These are phyloP conservation scores for Teratosphaeria epicoccoides DNA, from an alignment of 2,329 filamentous ascomycete species.

Conservation along the genomic window DNA sequence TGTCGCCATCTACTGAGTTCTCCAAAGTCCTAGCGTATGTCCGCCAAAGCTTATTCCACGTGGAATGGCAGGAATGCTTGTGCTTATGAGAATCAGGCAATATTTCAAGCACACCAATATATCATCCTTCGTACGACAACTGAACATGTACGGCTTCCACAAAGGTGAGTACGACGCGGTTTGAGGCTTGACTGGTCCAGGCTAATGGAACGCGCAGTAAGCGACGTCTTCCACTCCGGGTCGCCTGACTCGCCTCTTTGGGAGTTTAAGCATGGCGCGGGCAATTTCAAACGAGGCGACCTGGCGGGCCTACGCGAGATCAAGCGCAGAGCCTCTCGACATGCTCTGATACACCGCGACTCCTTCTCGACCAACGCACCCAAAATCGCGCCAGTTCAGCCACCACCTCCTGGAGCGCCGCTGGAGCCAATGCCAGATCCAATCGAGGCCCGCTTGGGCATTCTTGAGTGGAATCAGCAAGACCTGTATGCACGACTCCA, in stretches of 20 bases:
- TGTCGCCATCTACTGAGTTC: slow-evolving; percentile 95
- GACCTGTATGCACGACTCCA: slow-evolving; percentile 67
- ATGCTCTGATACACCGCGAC: slow-evolving; percentile 86
- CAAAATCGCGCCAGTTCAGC: slow-evolving; percentile 65
- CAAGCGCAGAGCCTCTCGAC: slow-evolving; percentile 84
- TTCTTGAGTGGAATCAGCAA: slow-evolving; percentile 71
- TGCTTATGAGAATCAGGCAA: slow-evolving; percentile 49
- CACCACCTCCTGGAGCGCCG: slow-evolving; percentile 54
- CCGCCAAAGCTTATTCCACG: slow-evolving; percentile 16
- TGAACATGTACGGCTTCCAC: slow-evolving; percentile 99
- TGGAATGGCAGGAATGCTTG: slow-evolving; percentile 9
- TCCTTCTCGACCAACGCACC: slow-evolving; percentile 58
- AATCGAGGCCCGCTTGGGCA: slow-evolving; percentile 61
- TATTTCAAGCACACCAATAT: slow-evolving; percentile 99
- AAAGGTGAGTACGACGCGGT: slow-evolving; percentile 57
- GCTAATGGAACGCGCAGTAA: slow-evolving; percentile 51
- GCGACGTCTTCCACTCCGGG: slow-evolving; percentile 94
- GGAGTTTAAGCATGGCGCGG: slow-evolving; percentile 98
- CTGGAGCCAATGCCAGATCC: slow-evolving; percentile 63
- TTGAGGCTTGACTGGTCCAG: neutral
- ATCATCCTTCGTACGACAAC: slow-evolving; percentile 90
- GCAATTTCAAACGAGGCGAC: slow-evolving; percentile 93
- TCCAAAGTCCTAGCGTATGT: slow-evolving; percentile 94
- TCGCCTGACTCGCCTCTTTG: slow-evolving; percentile 88
- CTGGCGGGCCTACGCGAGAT: slow-evolving; percentile 86